Evolutionary conservation across 768 basidiomycete genomes (phyloP).

Genomic region (Cyathus striatus): DNA sequence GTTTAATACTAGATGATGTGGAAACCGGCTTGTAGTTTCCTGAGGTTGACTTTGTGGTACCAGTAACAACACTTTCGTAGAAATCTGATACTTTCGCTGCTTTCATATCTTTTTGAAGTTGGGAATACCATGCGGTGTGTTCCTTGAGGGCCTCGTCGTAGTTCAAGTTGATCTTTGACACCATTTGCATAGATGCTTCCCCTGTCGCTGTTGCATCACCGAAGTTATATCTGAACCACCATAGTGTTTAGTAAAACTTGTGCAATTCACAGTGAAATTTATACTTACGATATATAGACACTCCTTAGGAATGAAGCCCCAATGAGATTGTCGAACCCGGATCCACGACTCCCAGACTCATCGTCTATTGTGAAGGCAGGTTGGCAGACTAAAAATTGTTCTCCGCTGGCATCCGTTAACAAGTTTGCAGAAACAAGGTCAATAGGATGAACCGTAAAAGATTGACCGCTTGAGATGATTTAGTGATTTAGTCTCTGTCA

Average conservation of each 20-base stretch:
- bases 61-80: too few relatives aligned
- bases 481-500: too few relatives aligned
- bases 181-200: slow-evolving; percentile 33
- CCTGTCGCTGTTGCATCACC: slow-evolving; percentile 20
- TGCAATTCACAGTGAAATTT: neutral
- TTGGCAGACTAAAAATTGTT: slow-evolving; percentile 33
- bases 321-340: slow-evolving; percentile 32
- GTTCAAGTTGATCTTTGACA: slow-evolving; percentile 31
- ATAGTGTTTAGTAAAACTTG: neutral
- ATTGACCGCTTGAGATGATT: slow-evolving; percentile 20
- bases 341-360: too few relatives aligned
- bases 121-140: too few relatives aligned
- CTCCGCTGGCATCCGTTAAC: slow-evolving; percentile 14
- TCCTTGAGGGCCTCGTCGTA: too few relatives aligned
- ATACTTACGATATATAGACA: slow-evolving; percentile 35
- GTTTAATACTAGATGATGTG: too few relatives aligned
- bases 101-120: too few relatives aligned
- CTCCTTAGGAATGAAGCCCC: slow-evolving; percentile 43
- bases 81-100: too few relatives aligned
- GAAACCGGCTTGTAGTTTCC: too few relatives aligned
- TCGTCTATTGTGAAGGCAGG: slow-evolving; percentile 26
- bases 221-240: slow-evolving; percentile 42
- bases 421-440: slow-evolving; percentile 33
- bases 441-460: slow-evolving; percentile 37
- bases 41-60: too few relatives aligned